Evolutionary conservation across 2,329 filamentous ascomycete species (phyloP).

Genomic region (Pyrenophora graminea): DNA sequence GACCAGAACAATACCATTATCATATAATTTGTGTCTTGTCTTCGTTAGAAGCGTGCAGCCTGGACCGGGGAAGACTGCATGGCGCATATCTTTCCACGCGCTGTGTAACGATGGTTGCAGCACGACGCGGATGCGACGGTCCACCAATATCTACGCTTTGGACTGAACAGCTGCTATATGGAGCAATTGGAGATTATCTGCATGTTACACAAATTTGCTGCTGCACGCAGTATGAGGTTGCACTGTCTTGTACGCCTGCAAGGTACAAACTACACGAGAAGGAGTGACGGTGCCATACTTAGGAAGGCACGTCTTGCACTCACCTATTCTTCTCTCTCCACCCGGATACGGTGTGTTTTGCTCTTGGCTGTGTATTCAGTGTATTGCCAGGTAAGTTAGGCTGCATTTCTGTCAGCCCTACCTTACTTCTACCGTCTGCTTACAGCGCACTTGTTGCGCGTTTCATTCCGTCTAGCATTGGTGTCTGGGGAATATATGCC

Average conservation of each 20-base stretch:
- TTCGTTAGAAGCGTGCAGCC: neutral
- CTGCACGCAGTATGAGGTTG: neutral
- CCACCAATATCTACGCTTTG: neutral
- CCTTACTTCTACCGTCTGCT: neutral
- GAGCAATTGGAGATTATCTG: neutral
- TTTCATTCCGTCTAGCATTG: neutral
- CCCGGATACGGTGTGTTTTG: neutral
- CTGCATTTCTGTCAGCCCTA: neutral
- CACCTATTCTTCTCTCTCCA: slow-evolving; percentile 4
- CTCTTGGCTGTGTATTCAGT: neutral
- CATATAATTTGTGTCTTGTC: neutral
- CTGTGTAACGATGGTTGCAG: slow-evolving; percentile 13
- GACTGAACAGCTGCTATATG: neutral
- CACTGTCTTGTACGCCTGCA: neutral
- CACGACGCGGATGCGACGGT: neutral
- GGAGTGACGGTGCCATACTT: slow-evolving; percentile 7
- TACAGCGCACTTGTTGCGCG: neutral
- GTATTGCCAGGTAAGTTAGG: slow-evolving; percentile 1
- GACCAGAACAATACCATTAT: neutral
- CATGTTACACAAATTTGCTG: slow-evolving; percentile 2
- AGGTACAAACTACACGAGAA: neutral
- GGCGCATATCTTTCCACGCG: slow-evolving; percentile 7
- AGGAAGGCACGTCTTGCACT: slow-evolving; percentile 5
- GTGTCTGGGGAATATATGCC: no score
- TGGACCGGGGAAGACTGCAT: neutral